Base-by-base conservation (phyloP, 768 basidiomycete species). In the Amanita inopinata region DNA sequence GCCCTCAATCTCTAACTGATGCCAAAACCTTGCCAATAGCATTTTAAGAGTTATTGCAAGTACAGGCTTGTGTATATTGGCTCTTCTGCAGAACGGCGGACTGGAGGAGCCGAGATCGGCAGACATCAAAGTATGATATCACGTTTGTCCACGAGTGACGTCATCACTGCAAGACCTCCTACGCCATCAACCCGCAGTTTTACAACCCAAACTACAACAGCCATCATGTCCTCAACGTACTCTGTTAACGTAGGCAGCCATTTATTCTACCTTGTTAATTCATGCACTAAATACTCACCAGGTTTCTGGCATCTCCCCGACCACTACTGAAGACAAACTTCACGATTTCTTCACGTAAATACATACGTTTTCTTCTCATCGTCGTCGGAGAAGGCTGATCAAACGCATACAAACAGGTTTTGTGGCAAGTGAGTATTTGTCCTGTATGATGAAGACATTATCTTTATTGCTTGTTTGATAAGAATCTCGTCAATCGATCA, bases 311-410 rank as follows among this genome's bases (percentile, higher is more conserved):
- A 74, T 96, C 55, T 62, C 83, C 4, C 58, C 79, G 1, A 60
- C 64, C 30, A 91, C 87, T 9, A 78, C 74, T 17, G 65, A 85
- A 55, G 56, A 66, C 14, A 75, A 84, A 46, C 70, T 97, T 42
- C 63, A 76, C 50, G 81, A 91, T 49, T 90, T 85, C 63, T 89
- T 91, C 67, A 72, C 78, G 85, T 86, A 67, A 33, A 77, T 61
- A 32, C 43, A 12, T 30, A 40, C n/a, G 42, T 39, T 43, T 46
- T 12, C 46, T 25, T 8, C 15, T n/a, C 11, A 17, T 25, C 43
- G n/a, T 15, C 4, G 17, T 28, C 34, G n/a, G n/a, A 49, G 23
- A 50, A 42, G 34, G 19, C 40, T 43, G 41, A 51, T 50, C 34
- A 5, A 40, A 38, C 38, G 18, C 31, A 31, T 38, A 20, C 25